Conservation (phyloP, 2,329 filamentous ascomycete genomes). For the Aspergillus sp. region DNA sequence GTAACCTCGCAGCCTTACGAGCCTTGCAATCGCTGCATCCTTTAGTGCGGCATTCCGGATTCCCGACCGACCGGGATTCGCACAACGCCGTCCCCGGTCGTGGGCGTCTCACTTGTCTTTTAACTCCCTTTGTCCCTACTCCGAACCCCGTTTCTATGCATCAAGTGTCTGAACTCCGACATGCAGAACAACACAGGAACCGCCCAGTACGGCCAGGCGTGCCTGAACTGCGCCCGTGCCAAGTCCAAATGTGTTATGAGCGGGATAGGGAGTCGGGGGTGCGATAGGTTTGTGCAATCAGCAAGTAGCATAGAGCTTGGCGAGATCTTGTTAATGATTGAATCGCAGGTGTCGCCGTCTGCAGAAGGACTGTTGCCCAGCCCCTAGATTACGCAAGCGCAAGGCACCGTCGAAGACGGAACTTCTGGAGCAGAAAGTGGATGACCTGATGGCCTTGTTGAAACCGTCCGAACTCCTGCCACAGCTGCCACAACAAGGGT, state of each 20-base stretch:
- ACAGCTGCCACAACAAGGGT: not conserved
- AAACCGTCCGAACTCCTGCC: slow-evolving; percentile 1
- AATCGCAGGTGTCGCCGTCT: slow-evolving; percentile 39
- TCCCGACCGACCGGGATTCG: not conserved
- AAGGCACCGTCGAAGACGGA: slow-evolving; percentile 9
- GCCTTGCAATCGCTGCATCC: not conserved
- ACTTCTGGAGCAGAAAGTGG: slow-evolving; percentile 19
- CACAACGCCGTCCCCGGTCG: not conserved
- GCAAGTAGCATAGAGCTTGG: not conserved
- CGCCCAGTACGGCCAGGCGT: slow-evolving; percentile 38
- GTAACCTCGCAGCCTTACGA: not conserved
- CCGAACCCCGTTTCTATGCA: not conserved
- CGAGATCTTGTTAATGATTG: not conserved
- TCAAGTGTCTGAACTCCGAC: not conserved
- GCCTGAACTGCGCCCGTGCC: slow-evolving; percentile 41
- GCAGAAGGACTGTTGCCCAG: slow-evolving; percentile 38
- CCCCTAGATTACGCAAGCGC: slow-evolving; percentile 27
- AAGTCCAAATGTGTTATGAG: slow-evolving; percentile 45
- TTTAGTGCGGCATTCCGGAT: not conserved
- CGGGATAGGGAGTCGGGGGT: slow-evolving; percentile 18
- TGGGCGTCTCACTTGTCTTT: not conserved
- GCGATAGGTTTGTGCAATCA: slow-evolving; percentile 14
- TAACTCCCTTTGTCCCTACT: not conserved
- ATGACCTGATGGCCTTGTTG: slow-evolving; percentile 20
- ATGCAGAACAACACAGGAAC: not conserved